These are phyloP conservation scores for Decorospora gaudefroyi DNA, from an alignment of 2,329 filamentous ascomycete species.

Conservation along the genomic window DNA sequence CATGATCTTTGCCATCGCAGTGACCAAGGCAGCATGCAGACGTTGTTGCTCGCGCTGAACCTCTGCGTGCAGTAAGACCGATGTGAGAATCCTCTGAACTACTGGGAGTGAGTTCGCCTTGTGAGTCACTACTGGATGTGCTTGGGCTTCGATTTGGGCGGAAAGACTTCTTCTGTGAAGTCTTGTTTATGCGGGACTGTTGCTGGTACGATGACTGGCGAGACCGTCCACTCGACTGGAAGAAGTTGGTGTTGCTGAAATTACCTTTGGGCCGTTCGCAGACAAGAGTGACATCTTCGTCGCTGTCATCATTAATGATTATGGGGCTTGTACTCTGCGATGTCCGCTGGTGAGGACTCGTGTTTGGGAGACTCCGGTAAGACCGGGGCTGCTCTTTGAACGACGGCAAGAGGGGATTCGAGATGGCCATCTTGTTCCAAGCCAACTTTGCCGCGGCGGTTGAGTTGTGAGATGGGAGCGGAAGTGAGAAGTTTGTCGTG, in stretches of 20 bases:
- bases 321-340: not conserved
- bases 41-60: conserved; percentile 13
- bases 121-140: not conserved
- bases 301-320: not conserved
- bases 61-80: not conserved
- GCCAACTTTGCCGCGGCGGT: not conserved
- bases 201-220: not conserved
- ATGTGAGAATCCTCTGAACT: not conserved
- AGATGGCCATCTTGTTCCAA: conserved; percentile 1
- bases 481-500: conserved; percentile 1
- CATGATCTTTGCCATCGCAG: too few relatives aligned
- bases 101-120: not conserved
- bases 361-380: not conserved
- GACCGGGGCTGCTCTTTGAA: not conserved
- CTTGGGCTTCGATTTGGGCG: not conserved
- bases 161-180: not conserved
- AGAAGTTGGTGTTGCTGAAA: conserved; percentile 2
- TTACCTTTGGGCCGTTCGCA: not conserved
- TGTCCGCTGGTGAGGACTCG: not conserved
- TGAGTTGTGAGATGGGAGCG: not conserved
- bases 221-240: conserved; percentile 2
- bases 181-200: not conserved
- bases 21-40: too few relatives aligned
- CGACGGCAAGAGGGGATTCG: not conserved
- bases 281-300: not conserved